Evolutionary conservation across 2,329 filamentous ascomycete species (phyloP).

Genomic region (Arthrobotrys sinensis): DNA sequence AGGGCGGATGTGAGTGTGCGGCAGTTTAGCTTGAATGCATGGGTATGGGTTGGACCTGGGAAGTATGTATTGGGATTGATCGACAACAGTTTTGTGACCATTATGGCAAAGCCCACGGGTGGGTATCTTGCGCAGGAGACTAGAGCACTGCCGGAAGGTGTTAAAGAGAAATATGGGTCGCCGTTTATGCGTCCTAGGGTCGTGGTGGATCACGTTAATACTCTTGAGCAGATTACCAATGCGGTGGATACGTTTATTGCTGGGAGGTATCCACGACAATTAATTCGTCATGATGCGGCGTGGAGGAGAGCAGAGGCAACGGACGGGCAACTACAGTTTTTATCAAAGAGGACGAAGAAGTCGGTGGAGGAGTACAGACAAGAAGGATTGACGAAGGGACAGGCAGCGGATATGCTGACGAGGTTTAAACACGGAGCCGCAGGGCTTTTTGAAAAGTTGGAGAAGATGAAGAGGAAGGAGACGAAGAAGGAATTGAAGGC

Average conservation of each 20-base stretch:
- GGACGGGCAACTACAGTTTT: slow-evolving; percentile 76
- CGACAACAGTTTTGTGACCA: slow-evolving; percentile 62
- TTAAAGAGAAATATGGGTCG: slow-evolving; percentile 20
- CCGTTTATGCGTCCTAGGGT: slow-evolving; percentile 79
- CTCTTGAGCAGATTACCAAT: slow-evolving; percentile 82
- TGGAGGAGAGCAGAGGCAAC: slow-evolving; percentile 81
- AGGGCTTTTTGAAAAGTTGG: slow-evolving; percentile 74
- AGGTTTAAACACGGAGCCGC: slow-evolving; percentile 87
- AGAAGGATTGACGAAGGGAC: slow-evolving; percentile 76
- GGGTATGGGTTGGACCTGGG: slow-evolving; percentile 46
- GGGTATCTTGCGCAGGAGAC: slow-evolving; percentile 65
- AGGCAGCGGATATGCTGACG: slow-evolving; percentile 90
- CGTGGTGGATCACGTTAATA: slow-evolving; percentile 75
- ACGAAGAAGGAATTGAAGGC: slow-evolving; percentile 65
- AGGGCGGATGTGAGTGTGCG: slow-evolving; percentile 85
- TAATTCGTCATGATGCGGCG: slow-evolving; percentile 76
- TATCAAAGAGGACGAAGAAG: slow-evolving; percentile 72
- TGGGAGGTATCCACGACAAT: slow-evolving; percentile 76
- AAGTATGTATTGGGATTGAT: slow-evolving; percentile 68
- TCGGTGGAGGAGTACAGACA: slow-evolving; percentile 69
- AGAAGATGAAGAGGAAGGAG: slow-evolving; percentile 72
- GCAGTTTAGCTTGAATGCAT: slow-evolving; percentile 63
- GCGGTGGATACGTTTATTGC: slow-evolving; percentile 81
- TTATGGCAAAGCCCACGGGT: slow-evolving; percentile 63
- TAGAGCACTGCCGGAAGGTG: slow-evolving; percentile 58